A percentile compares a stretch with the other conserved stretches of the same genome.
Conservation (phyloP, 2,329 filamentous ascomycete genomes). For the Whalleya microplaca region DNA sequence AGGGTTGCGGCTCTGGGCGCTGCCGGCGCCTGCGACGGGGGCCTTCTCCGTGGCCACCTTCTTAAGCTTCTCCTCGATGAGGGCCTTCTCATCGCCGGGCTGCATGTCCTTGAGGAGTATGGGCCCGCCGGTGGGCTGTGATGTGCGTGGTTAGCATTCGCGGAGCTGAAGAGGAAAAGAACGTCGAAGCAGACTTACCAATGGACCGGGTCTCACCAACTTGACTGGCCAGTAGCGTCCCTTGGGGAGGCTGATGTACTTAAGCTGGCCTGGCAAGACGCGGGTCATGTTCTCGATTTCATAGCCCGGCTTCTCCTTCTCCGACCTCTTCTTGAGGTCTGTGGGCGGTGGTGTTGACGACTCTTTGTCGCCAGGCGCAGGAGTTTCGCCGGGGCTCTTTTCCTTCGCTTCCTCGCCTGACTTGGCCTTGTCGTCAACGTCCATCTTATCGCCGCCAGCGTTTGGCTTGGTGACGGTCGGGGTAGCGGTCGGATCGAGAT, state of each 20-base stretch:
- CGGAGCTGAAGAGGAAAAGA: neutral
- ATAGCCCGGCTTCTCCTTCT: conserved; percentile 97
- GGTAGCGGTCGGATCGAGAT: conserved; percentile 79
- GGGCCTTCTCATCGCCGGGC: conserved; percentile 75
- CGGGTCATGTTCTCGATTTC: conserved; percentile 97
- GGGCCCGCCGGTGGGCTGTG: conserved; percentile 86
- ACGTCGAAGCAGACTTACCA: conserved; percentile 59
- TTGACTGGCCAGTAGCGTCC: conserved; percentile 90
- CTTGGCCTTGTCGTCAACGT: conserved; percentile 68
- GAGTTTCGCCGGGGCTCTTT: conserved; percentile 60
- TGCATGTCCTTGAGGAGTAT: conserved; percentile 87
- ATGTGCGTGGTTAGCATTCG: conserved; percentile 43
- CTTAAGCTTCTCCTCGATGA: conserved; percentile 92
- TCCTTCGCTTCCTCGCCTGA: conserved; percentile 58
- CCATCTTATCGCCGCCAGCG: conserved; percentile 81
- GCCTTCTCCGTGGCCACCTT: conserved; percentile 70
- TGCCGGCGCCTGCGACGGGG: conserved; percentile 51
- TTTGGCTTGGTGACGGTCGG: conserved; percentile 65
- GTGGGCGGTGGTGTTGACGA: conserved; percentile 49
- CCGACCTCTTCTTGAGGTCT: conserved; percentile 81
- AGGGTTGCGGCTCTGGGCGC: conserved; percentile 26
- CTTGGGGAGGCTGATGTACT: conserved; percentile 91
- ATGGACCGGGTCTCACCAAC: conserved; percentile 42
- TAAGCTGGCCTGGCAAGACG: conserved; percentile 88
- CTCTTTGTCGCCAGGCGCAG: conserved; percentile 61